Conservation (phyloP, 108 stramenopile species). For the Fistulifera pelliculosa region DNA sequence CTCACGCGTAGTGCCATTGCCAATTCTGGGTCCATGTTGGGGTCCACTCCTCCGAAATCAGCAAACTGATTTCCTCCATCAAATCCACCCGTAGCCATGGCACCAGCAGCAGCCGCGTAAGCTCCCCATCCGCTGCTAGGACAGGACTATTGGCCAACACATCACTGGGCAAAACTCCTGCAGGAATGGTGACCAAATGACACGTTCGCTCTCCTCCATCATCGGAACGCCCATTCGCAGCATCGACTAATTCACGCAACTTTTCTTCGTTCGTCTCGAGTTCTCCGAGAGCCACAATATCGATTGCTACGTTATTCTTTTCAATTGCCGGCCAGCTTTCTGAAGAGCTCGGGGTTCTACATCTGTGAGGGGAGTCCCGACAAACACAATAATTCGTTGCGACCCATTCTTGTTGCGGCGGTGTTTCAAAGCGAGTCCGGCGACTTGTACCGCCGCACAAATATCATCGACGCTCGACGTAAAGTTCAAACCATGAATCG, state of each 20-base stretch:
- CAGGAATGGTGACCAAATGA: conserved; percentile 92
- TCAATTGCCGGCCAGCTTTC: conserved; percentile 82
- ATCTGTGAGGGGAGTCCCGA: conserved; percentile 69
- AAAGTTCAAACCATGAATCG: conserved; percentile 59
- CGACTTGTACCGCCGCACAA: conserved; percentile 83
- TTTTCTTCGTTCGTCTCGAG: conserved; percentile 83
- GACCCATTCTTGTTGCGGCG: conserved; percentile 96
- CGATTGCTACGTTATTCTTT: conserved; percentile 96
- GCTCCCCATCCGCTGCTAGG: conserved; percentile 63
- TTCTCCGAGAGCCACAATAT: conserved; percentile 92
- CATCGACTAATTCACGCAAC: conserved; percentile 85
- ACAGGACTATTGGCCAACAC: conserved; percentile 84
- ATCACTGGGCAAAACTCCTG: conserved; percentile 90
- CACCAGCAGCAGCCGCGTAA: conserved; percentile 32
- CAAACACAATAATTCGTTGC: conserved; percentile 91
- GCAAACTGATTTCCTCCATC: conserved; percentile 67
- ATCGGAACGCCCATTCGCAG: conserved; percentile 74
- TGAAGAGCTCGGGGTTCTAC: conserved; percentile 40
- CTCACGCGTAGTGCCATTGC: conserved; percentile 96
- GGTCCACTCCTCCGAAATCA: conserved; percentile 92
- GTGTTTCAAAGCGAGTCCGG: conserved; percentile 93
- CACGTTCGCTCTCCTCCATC: conserved; percentile 69
- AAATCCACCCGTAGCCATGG: conserved; percentile 18
- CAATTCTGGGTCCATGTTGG: conserved; percentile 96
- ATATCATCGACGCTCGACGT: conserved; percentile 45